phyloP scores from a whole-genome alignment of 2,329 filamentous ascomycete genomes.

The Microascus cirrosus region DNA sequence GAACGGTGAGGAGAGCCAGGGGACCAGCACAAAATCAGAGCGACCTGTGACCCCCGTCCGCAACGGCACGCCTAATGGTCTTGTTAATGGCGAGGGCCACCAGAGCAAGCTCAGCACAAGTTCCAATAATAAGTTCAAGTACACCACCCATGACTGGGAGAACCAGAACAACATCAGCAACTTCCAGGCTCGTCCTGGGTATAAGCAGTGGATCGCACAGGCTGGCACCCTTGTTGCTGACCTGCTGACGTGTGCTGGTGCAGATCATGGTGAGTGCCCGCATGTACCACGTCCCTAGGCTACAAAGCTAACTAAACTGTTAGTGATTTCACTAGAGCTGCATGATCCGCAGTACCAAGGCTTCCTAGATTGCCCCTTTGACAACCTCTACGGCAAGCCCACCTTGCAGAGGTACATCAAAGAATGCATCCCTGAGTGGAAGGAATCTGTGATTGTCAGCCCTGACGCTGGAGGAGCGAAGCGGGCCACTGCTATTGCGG shows the following conservation, averaged over 20 bases:
- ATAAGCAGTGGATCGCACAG: slow-evolving; percentile 98
- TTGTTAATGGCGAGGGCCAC: slow-evolving; percentile 14
- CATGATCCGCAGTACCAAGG: slow-evolving; percentile 96
- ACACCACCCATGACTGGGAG: slow-evolving; percentile 55
- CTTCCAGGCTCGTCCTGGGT: slow-evolving; percentile 75
- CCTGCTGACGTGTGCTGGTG: slow-evolving; percentile 86
- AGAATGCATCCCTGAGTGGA: slow-evolving; percentile 73
- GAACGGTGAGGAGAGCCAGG: slow-evolving; percentile 17
- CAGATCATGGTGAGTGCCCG: slow-evolving; percentile 55
- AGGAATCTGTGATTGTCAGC: slow-evolving; percentile 83
- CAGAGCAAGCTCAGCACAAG: slow-evolving; percentile 20
- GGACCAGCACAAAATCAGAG: slow-evolving; percentile 8
- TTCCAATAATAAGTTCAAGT: slow-evolving; percentile 28
- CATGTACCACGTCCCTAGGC: background rate
- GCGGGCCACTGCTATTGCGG: slow-evolving; percentile 87
- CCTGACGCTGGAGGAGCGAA: slow-evolving; percentile 96
- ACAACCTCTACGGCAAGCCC: slow-evolving; percentile 86
- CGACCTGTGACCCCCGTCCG: slow-evolving; percentile 2
- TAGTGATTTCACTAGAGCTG: slow-evolving; percentile 90
- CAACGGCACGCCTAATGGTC: slow-evolving; percentile 1
- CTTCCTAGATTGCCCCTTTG: slow-evolving; percentile 97
- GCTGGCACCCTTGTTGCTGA: slow-evolving; percentile 91
- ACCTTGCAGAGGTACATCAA: slow-evolving; percentile 62
- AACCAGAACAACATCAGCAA: slow-evolving; percentile 44
- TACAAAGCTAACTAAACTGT: background rate